Evolutionary conservation across 1,284 basidiomycete species (phyloP), one percentile per base, ranked within the genome.

Genomic region (Cryptococcus sp.): DNA sequence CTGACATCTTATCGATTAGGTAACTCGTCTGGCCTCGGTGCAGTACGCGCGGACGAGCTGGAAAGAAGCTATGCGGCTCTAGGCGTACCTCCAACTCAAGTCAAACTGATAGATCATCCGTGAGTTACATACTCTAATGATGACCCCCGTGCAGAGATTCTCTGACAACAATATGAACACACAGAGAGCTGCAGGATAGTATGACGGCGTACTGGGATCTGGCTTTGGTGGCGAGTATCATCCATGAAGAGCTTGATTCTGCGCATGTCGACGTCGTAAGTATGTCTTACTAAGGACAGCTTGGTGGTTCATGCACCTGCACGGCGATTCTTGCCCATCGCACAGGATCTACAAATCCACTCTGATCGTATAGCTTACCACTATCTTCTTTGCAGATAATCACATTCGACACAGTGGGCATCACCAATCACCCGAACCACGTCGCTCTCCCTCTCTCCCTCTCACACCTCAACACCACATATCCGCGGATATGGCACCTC

Each of bases 341-440:
- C 11, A 6, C 16, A 11, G 10, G 37, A n/a, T 22, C 37, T 29
- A 16, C 22, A 20, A 48, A 3, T 37, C 3, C 17, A 22, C 23
- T n/a, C 29, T 44, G 1, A 38, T 25, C 7, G 26, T 25, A 22
- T n/a, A 17, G 13, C 20, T 11, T 23, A 11, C 39, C 22, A 15
- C 23, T 37, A 17, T 5, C 22, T 23, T 40, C 46, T 48, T 16
- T 23, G 6, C 69, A 95, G 89, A 86, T 99, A 54, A 80, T 99
- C 56, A 97, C 95, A 0, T 99, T 99, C 69, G 95, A 99, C 78
- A 63, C 77, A 0, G 64, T 74, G 3, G 95, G 96, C 1, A 81
- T 99, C 5, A 93, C 93, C 8, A 82, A 81, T 0, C 95, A 99
- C 72, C 88, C 90, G 0, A 99, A 99, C 75, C 95, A 99, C 77